Base-by-base conservation (phyloP, 768 basidiomycete genomes). In the Suillus variegatus region DNA sequence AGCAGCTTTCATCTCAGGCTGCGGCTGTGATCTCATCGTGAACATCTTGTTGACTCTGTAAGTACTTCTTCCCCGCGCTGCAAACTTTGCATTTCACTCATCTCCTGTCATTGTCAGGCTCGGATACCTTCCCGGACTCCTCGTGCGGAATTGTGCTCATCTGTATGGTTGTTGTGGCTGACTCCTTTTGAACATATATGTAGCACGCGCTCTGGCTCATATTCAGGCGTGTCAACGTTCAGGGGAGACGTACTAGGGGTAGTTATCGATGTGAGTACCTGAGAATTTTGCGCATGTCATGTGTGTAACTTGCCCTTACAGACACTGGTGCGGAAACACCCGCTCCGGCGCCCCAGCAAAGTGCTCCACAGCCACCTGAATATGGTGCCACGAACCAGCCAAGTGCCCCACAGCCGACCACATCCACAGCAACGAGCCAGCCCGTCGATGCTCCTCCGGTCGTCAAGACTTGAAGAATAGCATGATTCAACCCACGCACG, bases 121-220 rank as follows among this genome's bases (percentile, higher is more conserved):
- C 63, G 93, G 90, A 13, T 93, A 88, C 73, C 71, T 93, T 32
- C 91, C 92, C 1, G 91, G 86, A 10, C 81, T 80, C 65, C 66
- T 86, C 54, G 84, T 84, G 36, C 68, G 82, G 49, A 28, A 35
- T 25, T 32, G 10, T 65, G 32, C 14, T 18, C 2, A 28, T 51
- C 7, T n/a, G 28, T 13, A 25, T 8, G 28, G 20, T 16, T 61
- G 43, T 20, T 5, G 20, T 8, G 9, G 32, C 46, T 47, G 43
- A 54, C 52, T 28, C 1, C 28, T 38, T 38, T 6, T n/a, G 12
- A 32, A 55, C 10, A 9, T 1, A n/a, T 36, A 16, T 58, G 8
- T 43, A 86, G 85, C 93, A 95, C 71, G 92, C 93, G 1, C 90
- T 93, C 77, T 95, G 91, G 91, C 82, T 96, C 63, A 89, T 95